phyloP scores from a whole-genome alignment of 306 rosid species.

The Rubus parviflorus region DNA sequence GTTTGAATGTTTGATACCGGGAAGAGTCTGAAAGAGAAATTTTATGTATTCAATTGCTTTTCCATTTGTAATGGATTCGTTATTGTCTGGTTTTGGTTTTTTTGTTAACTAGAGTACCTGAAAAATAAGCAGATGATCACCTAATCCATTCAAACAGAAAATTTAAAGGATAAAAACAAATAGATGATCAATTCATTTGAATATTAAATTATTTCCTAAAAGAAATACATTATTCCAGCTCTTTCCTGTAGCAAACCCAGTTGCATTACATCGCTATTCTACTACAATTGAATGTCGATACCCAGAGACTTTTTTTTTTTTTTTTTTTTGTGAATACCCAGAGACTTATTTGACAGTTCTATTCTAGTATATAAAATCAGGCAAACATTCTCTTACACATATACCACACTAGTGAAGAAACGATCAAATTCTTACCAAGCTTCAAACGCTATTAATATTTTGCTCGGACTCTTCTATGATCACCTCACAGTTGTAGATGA shows the following conservation, averaged over 20 bases:
- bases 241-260: not conserved
- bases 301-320: constrained; percentile 4
- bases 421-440: not conserved
- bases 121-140: not conserved
- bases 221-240: not conserved
- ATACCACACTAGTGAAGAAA: not conserved
- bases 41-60: not conserved
- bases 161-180: not conserved
- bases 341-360: not conserved
- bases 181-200: not conserved
- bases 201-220: not conserved
- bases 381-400: not conserved
- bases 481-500: constrained; percentile 26
- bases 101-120: not conserved
- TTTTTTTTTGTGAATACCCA: too few relatives aligned
- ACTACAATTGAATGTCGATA: not conserved
- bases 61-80: not conserved
- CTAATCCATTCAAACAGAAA: not conserved
- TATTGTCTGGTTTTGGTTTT: not conserved
- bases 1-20: not conserved
- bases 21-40: not conserved
- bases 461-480: not conserved
- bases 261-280: not conserved
- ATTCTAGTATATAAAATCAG: not conserved
- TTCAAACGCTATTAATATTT: not conserved